Evolutionary conservation across 2,329 filamentous ascomycete genomes (phyloP).

Genomic region (Epichloe glyceriae): DNA sequence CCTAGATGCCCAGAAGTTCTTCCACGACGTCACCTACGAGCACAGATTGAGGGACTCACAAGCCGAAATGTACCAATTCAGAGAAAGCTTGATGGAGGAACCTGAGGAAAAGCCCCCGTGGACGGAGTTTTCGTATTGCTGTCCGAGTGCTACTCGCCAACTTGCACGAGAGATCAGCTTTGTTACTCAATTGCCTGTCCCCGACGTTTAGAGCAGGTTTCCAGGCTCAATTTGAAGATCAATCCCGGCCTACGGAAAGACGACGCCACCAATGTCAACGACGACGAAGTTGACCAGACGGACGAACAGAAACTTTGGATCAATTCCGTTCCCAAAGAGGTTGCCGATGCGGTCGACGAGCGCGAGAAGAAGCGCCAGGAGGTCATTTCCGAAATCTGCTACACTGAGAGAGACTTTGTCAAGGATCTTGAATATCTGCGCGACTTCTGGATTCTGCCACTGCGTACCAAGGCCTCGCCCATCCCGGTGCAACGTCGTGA

Average conservation of each 20-base stretch:
- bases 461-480: conserved; percentile 70
- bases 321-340: conserved; percentile 90
- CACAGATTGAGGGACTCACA: conserved; percentile 89
- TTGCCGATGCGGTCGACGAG: conserved; percentile 81
- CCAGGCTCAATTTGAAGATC: conserved; percentile 83
- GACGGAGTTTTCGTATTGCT: conserved; percentile 94
- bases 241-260: conserved; percentile 70
- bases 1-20: conserved; percentile 95
- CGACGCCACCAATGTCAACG: conserved; percentile 45
- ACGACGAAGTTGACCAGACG: conserved; percentile 70
- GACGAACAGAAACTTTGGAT: conserved; percentile 99
- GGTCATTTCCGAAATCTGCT: conserved; percentile 96
- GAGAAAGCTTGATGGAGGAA: conserved; percentile 80
- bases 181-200: conserved; percentile 98
- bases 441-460: conserved; percentile 95
- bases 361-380: conserved; percentile 95
- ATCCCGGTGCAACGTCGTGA: conserved; percentile 82
- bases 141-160: conserved; percentile 96
- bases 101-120: conserved; percentile 59
- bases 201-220: conserved; percentile 84
- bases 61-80: conserved; percentile 92
- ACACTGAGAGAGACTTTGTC: conserved; percentile 96
- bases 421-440: conserved; percentile 96
- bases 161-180: conserved; percentile 85
- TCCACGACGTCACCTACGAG: conserved; percentile 97